These are phyloP conservation scores for Sporobolomyces roseus DNA, from an alignment of 768 basidiomycete species.

Conservation along the genomic window DNA sequence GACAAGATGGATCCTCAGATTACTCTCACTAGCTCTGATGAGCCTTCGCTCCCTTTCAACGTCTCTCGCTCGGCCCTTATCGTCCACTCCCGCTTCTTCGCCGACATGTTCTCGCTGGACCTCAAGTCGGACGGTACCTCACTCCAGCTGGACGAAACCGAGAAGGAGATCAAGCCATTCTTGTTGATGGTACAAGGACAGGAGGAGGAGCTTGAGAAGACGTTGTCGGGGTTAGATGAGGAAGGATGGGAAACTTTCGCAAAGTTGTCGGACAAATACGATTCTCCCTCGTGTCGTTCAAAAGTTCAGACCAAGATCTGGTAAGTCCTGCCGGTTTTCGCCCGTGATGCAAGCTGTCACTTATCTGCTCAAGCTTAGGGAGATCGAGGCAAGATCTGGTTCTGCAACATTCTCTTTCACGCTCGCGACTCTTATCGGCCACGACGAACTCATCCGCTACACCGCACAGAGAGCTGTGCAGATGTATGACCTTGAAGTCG, in stretches of 20 bases:
- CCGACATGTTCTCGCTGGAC: constrained; percentile 13
- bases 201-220: not conserved
- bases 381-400: not conserved
- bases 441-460: not conserved
- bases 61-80: constrained; percentile 14
- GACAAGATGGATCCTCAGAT: not conserved
- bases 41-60: constrained; percentile 8
- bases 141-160: not conserved
- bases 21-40: constrained; percentile 1
- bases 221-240: not conserved
- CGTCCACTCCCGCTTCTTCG: constrained; percentile 3
- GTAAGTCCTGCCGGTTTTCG: not conserved
- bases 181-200: not conserved
- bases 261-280: constrained; percentile 10
- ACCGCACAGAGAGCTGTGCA: not conserved
- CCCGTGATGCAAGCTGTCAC: not conserved
- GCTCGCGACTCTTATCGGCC: not conserved
- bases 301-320: not conserved
- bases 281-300: not conserved
- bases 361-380: not conserved
- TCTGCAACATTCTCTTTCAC: constrained; percentile 2
- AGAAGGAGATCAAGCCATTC: constrained; percentile 1
- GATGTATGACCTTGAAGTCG: not conserved
- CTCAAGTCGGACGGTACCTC: not conserved
- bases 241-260: constrained; percentile 12